Evolutionary conservation across 805 yeast genomes (phyloP), one percentile per base, ranked within the genome.

Genomic region (Cyberlindnera japonica): DNA sequence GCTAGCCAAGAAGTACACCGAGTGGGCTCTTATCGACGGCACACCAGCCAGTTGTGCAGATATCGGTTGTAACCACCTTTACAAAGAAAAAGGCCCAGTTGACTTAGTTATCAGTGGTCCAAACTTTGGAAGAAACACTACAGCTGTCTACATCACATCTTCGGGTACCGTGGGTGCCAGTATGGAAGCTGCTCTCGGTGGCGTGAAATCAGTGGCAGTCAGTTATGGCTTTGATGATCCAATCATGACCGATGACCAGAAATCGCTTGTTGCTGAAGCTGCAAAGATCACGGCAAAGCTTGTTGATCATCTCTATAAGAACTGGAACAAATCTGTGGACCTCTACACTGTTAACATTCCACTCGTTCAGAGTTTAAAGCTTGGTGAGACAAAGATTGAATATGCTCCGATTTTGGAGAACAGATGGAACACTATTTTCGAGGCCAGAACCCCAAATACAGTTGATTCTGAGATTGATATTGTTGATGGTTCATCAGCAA

Each of bases 131-230:
- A 78, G 96, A 57, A 93, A 93, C 62, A 81, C 96, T 2, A 79
- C 91, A 18, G 88, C 95, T 6, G 75, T 91, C 33, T 93, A 89
- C 61, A 84, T 89, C 40, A 73, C 93, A 53, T 79, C 96, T 5
- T 82, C 95, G 51, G 99, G 99, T 12, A 93, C 99, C 2, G 82
- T 93, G 14, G 99, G 99, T 19, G 98, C 96, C 4, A 93, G 97
- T 1, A 76, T 90, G 88, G 99, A 93, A 64, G 95, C 90, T 2
- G 85, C 83, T 2, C 75, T 90, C 30, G 59, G 72, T 16, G 82
- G 81, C 0, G 65, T 63, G 13, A 80, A 71, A 49, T 68, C 96
- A 5, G 72, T 93, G 47, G 97, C 95, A 2, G 54, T 93, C 24
- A 84, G 95, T 26, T 91, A 79, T 70, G 93, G 95, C n/a, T 93